phyloP scores from a whole-genome alignment of 1,284 basidiomycete species.

The Ustilago curta region DNA sequence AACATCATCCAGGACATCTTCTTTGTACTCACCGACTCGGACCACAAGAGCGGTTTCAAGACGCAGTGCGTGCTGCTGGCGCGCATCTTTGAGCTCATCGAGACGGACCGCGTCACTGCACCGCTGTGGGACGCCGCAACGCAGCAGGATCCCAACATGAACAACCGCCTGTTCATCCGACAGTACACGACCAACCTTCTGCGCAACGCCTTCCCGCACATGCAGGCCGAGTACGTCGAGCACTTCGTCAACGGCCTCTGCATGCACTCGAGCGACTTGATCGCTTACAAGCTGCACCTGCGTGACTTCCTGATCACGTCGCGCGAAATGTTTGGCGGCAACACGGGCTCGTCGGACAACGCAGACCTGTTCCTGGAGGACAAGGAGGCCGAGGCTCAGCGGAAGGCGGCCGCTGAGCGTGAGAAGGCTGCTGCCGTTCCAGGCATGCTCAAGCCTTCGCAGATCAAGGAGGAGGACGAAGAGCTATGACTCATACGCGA shows the following conservation, averaged over 20 bases:
- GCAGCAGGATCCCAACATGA: conserved; percentile 78
- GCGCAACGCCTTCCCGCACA: conserved; percentile 65
- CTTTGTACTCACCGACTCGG: conserved; percentile 95
- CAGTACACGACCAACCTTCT: conserved; percentile 86
- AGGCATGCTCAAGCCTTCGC: conserved; percentile 92
- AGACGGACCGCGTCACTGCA: conserved; percentile 82
- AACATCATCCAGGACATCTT: conserved; percentile 95
- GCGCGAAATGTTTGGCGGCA: conserved; percentile 73
- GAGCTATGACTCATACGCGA: conserved; percentile 64
- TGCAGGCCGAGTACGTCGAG: conserved; percentile 69
- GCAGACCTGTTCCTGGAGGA: conserved; percentile 92
- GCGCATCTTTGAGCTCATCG: conserved; percentile 92
- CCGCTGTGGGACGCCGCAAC: conserved; percentile 87
- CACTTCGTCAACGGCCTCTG: conserved; percentile 78
- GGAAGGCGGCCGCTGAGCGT: conserved; percentile 81
- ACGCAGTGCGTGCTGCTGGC: conserved; percentile 74
- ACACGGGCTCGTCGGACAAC: conserved; percentile 76
- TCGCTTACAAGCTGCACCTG: conserved; percentile 83
- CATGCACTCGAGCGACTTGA: conserved; percentile 86
- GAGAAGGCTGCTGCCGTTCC: conserved; percentile 92
- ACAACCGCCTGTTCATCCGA: conserved; percentile 85
- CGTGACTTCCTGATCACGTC: conserved; percentile 75
- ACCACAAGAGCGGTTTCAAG: conserved; percentile 87
- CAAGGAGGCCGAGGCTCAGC: conserved; percentile 85
- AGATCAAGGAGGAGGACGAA: conserved; percentile 65